A percentile compares a stretch with the other conserved stretches of the same genome.
phyloP scores from a whole-genome alignment of 208 protist species.

The Leishmania turanica region DNA sequence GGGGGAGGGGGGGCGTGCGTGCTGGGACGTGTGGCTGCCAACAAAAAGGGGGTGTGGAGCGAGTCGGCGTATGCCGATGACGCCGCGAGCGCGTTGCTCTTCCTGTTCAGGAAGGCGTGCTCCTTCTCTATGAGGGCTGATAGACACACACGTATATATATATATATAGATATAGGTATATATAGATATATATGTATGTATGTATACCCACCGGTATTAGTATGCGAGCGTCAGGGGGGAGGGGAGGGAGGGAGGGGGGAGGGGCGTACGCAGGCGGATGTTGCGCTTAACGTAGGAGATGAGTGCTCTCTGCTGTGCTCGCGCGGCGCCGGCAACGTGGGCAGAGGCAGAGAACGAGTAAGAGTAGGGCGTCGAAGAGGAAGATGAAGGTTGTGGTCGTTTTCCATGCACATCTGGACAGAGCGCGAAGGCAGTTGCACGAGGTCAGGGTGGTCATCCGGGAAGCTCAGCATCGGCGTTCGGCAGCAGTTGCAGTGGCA shows the following conservation, averaged over 20 bases:
- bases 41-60: background rate
- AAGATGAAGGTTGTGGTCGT: background rate
- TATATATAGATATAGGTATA: background rate
- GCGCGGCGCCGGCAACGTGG: background rate
- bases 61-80: background rate
- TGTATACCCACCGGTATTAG: constrained; percentile 4
- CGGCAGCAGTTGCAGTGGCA: background rate
- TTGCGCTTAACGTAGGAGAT: background rate
- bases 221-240: background rate
- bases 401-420: background rate
- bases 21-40: background rate
- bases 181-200: background rate
- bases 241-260: no score
- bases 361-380: background rate
- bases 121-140: background rate
- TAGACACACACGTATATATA: background rate
- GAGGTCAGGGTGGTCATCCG: background rate
- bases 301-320: background rate
- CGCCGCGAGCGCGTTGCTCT: background rate
- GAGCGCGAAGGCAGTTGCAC: background rate
- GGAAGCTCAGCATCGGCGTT: background rate
- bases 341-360: background rate
- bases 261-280: background rate
- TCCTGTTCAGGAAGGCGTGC: background rate
- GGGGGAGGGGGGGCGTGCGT: background rate